These are phyloP conservation scores for Naganishia sp. DNA, from an alignment of 1,284 basidiomycete species.

Conservation along the genomic window DNA sequence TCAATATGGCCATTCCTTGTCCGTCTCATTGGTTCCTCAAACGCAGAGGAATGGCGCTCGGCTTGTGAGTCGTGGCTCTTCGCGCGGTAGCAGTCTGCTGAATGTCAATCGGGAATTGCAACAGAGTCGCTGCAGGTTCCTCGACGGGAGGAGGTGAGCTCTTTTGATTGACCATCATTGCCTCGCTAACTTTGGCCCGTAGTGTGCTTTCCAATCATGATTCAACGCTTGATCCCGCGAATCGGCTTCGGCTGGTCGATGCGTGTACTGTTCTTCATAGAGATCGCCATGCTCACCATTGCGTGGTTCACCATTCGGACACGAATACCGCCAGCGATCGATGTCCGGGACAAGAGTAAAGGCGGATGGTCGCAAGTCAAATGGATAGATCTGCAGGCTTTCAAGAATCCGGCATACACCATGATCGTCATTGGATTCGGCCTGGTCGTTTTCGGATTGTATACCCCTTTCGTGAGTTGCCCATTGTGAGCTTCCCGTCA, in stretches of 20 bases:
- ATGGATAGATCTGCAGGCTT: slow-evolving; percentile 42
- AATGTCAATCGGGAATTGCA: background rate
- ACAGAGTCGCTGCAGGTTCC: slow-evolving; percentile 18
- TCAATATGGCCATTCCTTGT: slow-evolving; percentile 28
- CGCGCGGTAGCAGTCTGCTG: background rate
- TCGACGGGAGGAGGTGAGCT: slow-evolving; percentile 23
- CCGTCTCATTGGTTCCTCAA: slow-evolving; percentile 21
- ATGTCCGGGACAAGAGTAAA: slow-evolving; percentile 28
- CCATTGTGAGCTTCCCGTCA: background rate
- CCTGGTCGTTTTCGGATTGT: slow-evolving; percentile 28
- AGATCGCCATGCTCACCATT: slow-evolving; percentile 36
- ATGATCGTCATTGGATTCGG: slow-evolving; percentile 34
- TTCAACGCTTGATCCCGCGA: slow-evolving; percentile 29
- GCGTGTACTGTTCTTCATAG: slow-evolving; percentile 44
- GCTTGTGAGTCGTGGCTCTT: slow-evolving; percentile 8
- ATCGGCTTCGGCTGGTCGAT: slow-evolving; percentile 47
- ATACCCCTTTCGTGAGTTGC: slow-evolving; percentile 22
- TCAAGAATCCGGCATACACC: slow-evolving; percentile 40
- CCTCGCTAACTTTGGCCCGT: background rate
- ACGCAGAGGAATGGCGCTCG: slow-evolving; percentile 23
- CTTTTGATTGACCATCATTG: too few relatives aligned
- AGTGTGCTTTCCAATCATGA: slow-evolving; percentile 30
- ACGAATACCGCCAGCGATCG: slow-evolving; percentile 39
- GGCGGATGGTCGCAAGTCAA: slow-evolving; percentile 35
- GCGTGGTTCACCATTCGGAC: slow-evolving; percentile 43